Conservation (phyloP, 1,284 basidiomycete species). For the Ustilago tritici region DNA sequence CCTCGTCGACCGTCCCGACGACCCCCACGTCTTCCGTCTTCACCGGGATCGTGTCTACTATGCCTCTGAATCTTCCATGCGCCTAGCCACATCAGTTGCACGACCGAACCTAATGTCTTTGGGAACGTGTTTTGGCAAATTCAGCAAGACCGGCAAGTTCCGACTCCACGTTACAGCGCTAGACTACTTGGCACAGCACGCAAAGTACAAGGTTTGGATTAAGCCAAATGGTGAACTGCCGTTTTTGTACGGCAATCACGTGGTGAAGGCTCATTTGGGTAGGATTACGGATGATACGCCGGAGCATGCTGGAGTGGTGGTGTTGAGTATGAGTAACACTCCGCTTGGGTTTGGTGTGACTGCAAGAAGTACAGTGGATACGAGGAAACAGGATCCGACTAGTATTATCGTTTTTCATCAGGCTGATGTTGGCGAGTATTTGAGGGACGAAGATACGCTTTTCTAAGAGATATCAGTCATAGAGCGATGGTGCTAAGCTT, state of each 20-base stretch:
- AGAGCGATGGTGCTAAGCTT: no score
- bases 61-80: conserved; percentile 76
- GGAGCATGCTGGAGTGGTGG: conserved; percentile 97
- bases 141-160: conserved; percentile 97
- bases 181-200: conserved; percentile 94
- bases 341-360: conserved; percentile 92
- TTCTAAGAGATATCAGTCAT: conserved; percentile 26
- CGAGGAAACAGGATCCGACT: conserved; percentile 96
- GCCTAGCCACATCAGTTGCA: conserved; percentile 89
- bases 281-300: conserved; percentile 99
- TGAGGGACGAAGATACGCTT: conserved; percentile 66
- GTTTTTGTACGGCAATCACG: conserved; percentile 98
- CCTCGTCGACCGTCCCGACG: conserved; percentile 67
- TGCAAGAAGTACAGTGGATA: conserved; percentile 93
- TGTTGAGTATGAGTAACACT: conserved; percentile 93
- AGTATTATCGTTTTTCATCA: conserved; percentile 99
- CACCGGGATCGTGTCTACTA: conserved; percentile 69
- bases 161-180: conserved; percentile 94
- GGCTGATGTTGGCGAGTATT: conserved; percentile 73
- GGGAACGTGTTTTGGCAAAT: conserved; percentile 98
- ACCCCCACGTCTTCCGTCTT: conserved; percentile 70
- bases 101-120: conserved; percentile 91
- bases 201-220: conserved; percentile 99
- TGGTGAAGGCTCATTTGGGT: conserved; percentile 98
- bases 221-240: conserved; percentile 99